Percentiles rank a stretch among this genome's conserved stretches.
Evolutionary conservation across 768 basidiomycete species (phyloP).

Genomic region (Psilocybe azurescens): DNA sequence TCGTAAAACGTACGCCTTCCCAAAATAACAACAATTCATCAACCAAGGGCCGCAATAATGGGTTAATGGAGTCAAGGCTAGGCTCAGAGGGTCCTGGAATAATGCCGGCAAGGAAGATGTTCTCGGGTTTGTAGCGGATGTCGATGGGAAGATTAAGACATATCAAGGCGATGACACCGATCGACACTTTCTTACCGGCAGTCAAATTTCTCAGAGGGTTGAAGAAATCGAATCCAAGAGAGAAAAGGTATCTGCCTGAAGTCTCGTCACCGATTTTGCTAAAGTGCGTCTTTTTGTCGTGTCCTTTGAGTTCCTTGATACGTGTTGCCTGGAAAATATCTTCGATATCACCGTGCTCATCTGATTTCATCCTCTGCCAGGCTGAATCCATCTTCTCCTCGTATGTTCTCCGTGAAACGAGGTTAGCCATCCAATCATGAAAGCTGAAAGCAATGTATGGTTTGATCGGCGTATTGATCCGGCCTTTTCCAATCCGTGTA

Average conservation of each 20-base stretch:
- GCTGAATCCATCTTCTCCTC: slow-evolving; percentile 9
- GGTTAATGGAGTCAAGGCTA: slow-evolving; percentile 31
- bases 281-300: not conserved
- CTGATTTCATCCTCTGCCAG: not conserved
- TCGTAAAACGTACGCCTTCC: slow-evolving; percentile 3
- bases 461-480: slow-evolving; percentile 10
- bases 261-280: not conserved
- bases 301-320: not conserved
- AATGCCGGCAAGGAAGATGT: slow-evolving; percentile 35
- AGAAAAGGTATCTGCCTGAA: slow-evolving; percentile 22
- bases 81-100: slow-evolving; percentile 37
- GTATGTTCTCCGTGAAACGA: not conserved
- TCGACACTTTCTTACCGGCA: slow-evolving; percentile 29
- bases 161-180: slow-evolving; percentile 35
- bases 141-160: slow-evolving; percentile 38
- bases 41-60: slow-evolving; percentile 33
- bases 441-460: slow-evolving; percentile 6
- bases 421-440: slow-evolving; percentile 5
- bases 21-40: slow-evolving; percentile 24
- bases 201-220: slow-evolving; percentile 32
- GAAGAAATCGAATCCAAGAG: slow-evolving; percentile 39
- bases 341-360: not conserved
- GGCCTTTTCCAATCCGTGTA: too few species aligned
- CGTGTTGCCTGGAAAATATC: slow-evolving; percentile 9
- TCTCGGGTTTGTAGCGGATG: slow-evolving; percentile 36